Conservation (phyloP, 2,329 filamentous ascomycete species). For the Pyrenophora tritici-repentis region DNA sequence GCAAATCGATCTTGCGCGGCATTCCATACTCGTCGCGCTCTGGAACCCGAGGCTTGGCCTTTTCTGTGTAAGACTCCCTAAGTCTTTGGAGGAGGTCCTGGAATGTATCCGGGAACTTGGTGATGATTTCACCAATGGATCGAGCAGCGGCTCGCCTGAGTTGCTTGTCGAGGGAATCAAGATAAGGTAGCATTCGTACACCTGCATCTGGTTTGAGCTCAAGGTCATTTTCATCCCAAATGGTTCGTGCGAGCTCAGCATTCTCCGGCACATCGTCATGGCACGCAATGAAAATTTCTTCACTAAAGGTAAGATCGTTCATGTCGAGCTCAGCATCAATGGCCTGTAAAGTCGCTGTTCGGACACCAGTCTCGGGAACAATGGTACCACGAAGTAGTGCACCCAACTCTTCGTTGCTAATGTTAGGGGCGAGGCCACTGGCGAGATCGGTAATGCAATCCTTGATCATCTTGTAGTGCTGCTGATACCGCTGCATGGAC, state of each 20-base stretch:
- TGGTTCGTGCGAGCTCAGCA: constrained; percentile 77
- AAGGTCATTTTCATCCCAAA: constrained; percentile 94
- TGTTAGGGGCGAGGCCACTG: constrained; percentile 81
- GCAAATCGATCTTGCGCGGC: constrained; percentile 83
- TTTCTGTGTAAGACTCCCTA: constrained; percentile 72
- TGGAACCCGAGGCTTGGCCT: constrained; percentile 80
- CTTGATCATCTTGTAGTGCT: constrained; percentile 94
- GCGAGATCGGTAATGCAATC: constrained; percentile 89
- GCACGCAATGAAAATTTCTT: constrained; percentile 90
- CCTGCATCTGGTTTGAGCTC: constrained; percentile 69
- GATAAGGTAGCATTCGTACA: constrained; percentile 72
- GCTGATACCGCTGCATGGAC: constrained; percentile 85
- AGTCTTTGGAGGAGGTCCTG: constrained; percentile 67
- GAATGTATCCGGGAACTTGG: constrained; percentile 64
- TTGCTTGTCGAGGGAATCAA: constrained; percentile 79
- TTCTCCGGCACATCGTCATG: constrained; percentile 93
- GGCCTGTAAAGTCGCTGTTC: constrained; percentile 83
- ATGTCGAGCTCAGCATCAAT: constrained; percentile 92
- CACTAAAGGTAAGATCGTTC: constrained; percentile 81
- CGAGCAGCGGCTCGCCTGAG: constrained; percentile 83
- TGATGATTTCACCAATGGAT: constrained; percentile 75
- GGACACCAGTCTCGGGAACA: constrained; percentile 77
- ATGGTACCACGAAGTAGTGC: constrained; percentile 79
- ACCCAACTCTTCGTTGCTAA: constrained; percentile 71
- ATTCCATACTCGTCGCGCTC: constrained; percentile 93